A percentile compares a stretch with the other conserved stretches of the same genome.
These are phyloP conservation scores for Microstegium vimineum DNA, from an alignment of 176 grass and related monocot genomes.

Conservation along the genomic window DNA sequence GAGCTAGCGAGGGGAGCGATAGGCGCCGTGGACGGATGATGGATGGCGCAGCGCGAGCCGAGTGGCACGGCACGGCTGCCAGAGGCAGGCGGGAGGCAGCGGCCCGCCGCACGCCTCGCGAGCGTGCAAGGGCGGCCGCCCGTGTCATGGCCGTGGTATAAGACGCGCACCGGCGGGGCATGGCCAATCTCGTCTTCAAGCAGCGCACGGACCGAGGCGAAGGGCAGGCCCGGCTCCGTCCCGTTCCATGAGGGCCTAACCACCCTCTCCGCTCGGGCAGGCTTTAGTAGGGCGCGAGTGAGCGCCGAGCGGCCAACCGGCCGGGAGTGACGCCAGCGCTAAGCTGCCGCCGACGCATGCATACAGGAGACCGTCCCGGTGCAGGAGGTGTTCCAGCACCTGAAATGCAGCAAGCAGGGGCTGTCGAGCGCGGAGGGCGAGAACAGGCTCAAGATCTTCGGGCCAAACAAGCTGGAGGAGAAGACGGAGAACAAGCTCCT, in stretches of 20 bases:
- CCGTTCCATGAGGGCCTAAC: slow-evolving; percentile 28
- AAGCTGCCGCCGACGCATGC: background rate
- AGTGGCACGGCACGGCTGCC: background rate
- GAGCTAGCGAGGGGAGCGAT: no score
- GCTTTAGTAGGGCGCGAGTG: background rate
- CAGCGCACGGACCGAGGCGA: slow-evolving; percentile 24
- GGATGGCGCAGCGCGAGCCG: background rate
- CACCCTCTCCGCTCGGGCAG: slow-evolving; percentile 19
- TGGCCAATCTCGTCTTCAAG: slow-evolving; percentile 14
- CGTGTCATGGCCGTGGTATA: no score
- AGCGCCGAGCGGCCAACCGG: background rate
- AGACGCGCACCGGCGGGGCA: background rate
- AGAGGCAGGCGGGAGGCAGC: background rate
- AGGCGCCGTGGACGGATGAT: no score
- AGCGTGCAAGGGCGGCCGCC: no score
- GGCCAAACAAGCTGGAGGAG: slow-evolving; percentile 92
- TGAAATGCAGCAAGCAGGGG: slow-evolving; percentile 79
- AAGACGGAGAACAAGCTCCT: slow-evolving; percentile 90
- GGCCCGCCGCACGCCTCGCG: background rate
- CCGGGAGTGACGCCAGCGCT: background rate
- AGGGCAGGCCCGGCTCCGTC: slow-evolving; percentile 25
- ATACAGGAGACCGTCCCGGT: slow-evolving; percentile 78
- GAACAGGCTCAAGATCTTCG: slow-evolving; percentile 74
- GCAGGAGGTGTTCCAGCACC: slow-evolving; percentile 69
- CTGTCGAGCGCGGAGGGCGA: slow-evolving; percentile 44